Conservation (phyloP, 371 early-diverging fungal genomes). For the Circinella umbellata region DNA sequence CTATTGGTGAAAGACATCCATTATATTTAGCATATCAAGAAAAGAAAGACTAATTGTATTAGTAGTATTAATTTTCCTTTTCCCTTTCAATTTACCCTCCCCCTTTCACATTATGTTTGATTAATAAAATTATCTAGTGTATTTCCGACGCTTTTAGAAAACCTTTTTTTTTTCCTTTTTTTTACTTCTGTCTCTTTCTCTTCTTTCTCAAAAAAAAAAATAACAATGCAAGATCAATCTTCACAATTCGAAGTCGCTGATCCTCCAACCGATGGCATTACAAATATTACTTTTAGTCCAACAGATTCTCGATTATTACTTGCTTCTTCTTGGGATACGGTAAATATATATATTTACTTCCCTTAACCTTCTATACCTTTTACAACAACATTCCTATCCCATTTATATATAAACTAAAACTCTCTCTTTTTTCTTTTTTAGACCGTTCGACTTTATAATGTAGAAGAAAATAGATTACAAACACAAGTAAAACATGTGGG, state of each 20-base stretch:
- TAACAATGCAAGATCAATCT: constrained; percentile 25
- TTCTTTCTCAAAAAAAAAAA: background rate
- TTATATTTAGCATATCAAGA: constrained; percentile 12
- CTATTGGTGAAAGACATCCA: constrained; percentile 35
- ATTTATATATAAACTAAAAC: background rate
- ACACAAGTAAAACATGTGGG: constrained; percentile 63
- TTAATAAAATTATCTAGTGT: no score
- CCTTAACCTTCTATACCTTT: no score
- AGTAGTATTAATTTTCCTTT: no score
- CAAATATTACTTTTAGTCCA: constrained; percentile 73
- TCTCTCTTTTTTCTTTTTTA: constrained; percentile 21
- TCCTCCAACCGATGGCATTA: constrained; percentile 90
- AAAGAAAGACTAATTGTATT: no score
- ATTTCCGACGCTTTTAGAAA: no score
- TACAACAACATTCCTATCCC: background rate
- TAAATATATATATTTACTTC: constrained; percentile 27
- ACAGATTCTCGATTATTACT: constrained; percentile 66
- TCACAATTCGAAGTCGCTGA: constrained; percentile 73
- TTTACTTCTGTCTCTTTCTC: background rate
- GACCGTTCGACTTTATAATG: constrained; percentile 85
- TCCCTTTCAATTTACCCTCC: no score
- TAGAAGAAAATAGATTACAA: constrained; percentile 57
- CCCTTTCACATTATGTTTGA: no score
- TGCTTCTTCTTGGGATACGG: constrained; percentile 91
- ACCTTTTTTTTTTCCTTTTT: no score